Evolutionary conservation across 2,329 filamentous ascomycete species (phyloP), one percentile per base, ranked within the genome.

Genomic region (Fusarium sp.): DNA sequence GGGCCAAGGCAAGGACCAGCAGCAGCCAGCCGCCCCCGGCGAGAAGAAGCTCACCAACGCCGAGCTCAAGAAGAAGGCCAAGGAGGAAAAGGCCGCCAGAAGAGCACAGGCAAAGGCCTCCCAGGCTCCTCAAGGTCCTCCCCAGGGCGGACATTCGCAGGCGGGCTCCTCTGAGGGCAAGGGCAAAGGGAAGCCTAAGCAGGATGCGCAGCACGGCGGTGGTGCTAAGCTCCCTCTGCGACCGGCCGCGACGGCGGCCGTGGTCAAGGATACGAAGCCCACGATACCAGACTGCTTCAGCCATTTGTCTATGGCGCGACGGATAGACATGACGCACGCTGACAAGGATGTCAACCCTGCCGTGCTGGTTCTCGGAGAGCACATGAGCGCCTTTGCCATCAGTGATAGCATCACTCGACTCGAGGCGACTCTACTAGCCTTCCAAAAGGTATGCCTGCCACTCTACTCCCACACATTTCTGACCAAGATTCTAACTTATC

Each of bases 351-450:
- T 98, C 18, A 93, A 98, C 77, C 93, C 94, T 3, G 89, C 92
- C 1, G 89, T 99, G 2, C 83, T 97, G 69, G 89, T 91, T 1
- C 83, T 98, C 50, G 96, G 95, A 8, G 87, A 98, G 78, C 93
- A 97, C 80, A 93, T 98, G 86, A 91, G 91, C 73, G 90, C 90
- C 65, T 98, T 97, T 80, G 87, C 90, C 36, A 89, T 99, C 64
- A 93, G 91, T 74, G 96, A 97, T 71, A 97, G 93, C 77, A 96
- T 91, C 78, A 91, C 93, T 46, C 87, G 96, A 69, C 90, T 96
- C 74, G 90, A 97, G 68, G 91, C 93, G 31, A 98, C 93, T 73
- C 83, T 99, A 49, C 82, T 96, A 70, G 93, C 93, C 2, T 97
- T 99, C 78, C 96, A 97, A 79, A 89, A 91, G 83, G 93, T 93